Base-by-base conservation (phyloP, 225 moss, liverwort and hornwort genomes). In the Pseudoscleropodium purum region DNA sequence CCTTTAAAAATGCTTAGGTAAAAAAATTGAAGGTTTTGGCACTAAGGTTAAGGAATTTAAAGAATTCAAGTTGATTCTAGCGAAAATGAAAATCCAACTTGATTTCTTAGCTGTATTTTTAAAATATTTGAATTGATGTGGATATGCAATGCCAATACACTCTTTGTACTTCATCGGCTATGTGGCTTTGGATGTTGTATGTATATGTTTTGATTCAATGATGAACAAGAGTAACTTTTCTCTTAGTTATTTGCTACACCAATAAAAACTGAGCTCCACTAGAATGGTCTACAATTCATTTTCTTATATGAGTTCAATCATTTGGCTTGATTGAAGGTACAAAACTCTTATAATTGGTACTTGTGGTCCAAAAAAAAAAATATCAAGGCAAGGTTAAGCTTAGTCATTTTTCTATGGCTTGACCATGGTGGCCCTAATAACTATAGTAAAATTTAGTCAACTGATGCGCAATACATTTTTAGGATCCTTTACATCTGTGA, bases 121-220 rank as follows among this genome's bases (percentile, higher is more conserved):
- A 47, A 47, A 70, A 70, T 41, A 72, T 43, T 8, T 26, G 9
- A 15, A 72, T 43, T 15, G 9, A 72, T 43, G 8, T 16, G 0
- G 27, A 72, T 26, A 15, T 43, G 5, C 9, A 72, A 72, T 26
- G 39, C 14, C 15, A 70, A 25, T 70, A 70, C 13, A 39, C 4
- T 72, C 5, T 72, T 0, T 26, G 8, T 15, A 8, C 0, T 70
- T 26, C 8, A 72, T 15, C 0, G 0, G 1, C 15, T 8, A 8
- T 25, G 5, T 15, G 8, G 2, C 15, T 41, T 41, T 2, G 1
- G 8, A 4, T 15, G 15, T 72, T 39, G 8, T 24, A 24, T 54
- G 15, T 54, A 54, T 54, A 9, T 27, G 3, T 57, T 1, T 8
- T 14, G 5, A 0, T 70, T 41, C 26, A 1, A 10, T 30, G 10